Percentiles rank a stretch among this genome's conserved stretches.
phyloP scores from a whole-genome alignment of 129 eudicot species.

The Pseudognaphalium luteoalbum region DNA sequence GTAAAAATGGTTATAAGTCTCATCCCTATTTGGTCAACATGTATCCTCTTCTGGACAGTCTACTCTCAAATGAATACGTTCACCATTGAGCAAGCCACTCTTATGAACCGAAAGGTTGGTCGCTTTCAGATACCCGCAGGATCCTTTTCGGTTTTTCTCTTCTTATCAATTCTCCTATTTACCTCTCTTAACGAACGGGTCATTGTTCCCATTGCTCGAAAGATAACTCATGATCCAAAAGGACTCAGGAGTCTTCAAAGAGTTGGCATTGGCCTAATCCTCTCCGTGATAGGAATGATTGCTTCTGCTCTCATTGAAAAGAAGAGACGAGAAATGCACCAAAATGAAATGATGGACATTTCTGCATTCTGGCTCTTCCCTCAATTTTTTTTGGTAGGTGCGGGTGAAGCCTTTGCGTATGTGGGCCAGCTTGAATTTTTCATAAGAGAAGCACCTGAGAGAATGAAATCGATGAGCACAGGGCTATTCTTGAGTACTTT shows the following conservation, averaged over 20 bases:
- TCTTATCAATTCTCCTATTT: conserved; percentile 74
- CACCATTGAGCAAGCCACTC: conserved; percentile 91
- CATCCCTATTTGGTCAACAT: conserved; percentile 93
- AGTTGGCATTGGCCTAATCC: conserved; percentile 73
- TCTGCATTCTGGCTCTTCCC: conserved; percentile 93
- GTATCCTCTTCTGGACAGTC: conserved; percentile 93
- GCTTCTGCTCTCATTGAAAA: conserved; percentile 76
- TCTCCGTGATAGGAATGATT: conserved; percentile 70
- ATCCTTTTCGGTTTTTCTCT: conserved; percentile 78
- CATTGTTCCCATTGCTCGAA: conserved; percentile 68
- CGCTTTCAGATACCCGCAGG: conserved; percentile 79
- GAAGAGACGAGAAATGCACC: conserved; percentile 41
- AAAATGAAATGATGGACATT: conserved; percentile 30
- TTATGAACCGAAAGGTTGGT: conserved; percentile 74
- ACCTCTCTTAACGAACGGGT: conserved; percentile 84
- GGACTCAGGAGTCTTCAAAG: conserved; percentile 82
- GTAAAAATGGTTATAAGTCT: conserved; percentile 88
- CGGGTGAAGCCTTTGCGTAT: conserved; percentile 95
- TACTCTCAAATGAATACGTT: conserved; percentile 99
- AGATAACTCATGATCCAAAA: conserved; percentile 54
- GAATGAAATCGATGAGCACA: conserved; percentile 98
- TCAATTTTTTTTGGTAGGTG: conserved; percentile 88
- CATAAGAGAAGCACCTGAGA: conserved; percentile 94
- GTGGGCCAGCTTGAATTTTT: conserved; percentile 97
- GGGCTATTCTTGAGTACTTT: conserved; percentile 83